Evolutionary conservation across 176 grass and related monocot genomes (phyloP), one percentile per base, ranked within the genome.

Genomic region (Lolium perenne): DNA sequence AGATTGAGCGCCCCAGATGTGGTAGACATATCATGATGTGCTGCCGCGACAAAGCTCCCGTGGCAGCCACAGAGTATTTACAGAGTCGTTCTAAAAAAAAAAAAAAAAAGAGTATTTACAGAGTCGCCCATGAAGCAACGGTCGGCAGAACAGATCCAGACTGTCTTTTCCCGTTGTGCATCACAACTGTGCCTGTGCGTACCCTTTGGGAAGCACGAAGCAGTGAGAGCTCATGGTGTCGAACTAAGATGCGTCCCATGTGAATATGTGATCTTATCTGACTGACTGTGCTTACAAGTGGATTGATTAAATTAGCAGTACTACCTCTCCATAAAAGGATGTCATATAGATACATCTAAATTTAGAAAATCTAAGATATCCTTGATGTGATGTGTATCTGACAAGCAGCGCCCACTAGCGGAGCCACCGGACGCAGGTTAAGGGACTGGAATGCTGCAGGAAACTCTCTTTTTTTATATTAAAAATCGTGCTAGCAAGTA

Each of bases 1-100:
- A 86, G 79, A 92, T 92, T 91, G 72, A 89, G 78, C 83, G 84
- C 86, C 86, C 60, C 86, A 67, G 62, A 50, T 80, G 79, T 74
- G 81, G 59, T 88, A 89, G 83, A 57, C 86, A 66, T 74, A 7
- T 70, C 64, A 48, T 94, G 60, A 26, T 64, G 61, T 29, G 51
- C 82, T 57, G 67, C 71, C 65, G 16, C 29, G 22, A 38, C 70
- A 69, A 87, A 83, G 65, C 8, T 81, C 32, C 58, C 9, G 32
- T 64, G 82, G 82, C 82, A 85, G 71, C 45, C 71, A 53, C 22
- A 16, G 87, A 82, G 38, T 78, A 73, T 91, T 92, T 90, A 88
- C 40, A 41, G 40, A 29, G 26, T 29, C 26, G 26, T 29, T 29
- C 26, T 29, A 29, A 29, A 29, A 29, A 29, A 29, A 29, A 16